Evolutionary conservation across 805 yeast species (phyloP), one percentile per base, ranked within the genome.

Genomic region (Zygoascus biomembranicola): DNA sequence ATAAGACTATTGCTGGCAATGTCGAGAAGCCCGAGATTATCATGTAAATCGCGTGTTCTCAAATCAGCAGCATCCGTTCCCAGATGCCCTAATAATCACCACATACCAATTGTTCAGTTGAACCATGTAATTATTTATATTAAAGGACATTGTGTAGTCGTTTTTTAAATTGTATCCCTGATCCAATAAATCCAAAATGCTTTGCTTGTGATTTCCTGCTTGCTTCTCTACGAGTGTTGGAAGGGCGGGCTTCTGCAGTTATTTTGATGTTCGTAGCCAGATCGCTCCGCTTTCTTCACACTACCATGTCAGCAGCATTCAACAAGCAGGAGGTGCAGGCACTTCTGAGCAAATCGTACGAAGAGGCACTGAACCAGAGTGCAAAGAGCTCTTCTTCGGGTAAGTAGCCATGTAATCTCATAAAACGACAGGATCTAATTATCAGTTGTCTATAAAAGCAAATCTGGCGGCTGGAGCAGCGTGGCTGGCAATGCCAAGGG

Each of bases 11-110:
- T 73, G 85, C 96, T 60, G 80, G 90, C 62, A 94, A 94, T 73
- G 96, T 94, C 72, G 98, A 95, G 81, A 84, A 86, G 75, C 98
- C 96, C 70, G 86, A 96, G 67, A 94, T 94, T 79, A 94, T 94
- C 76, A 94, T 94, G 99, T 94, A 80, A 64, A 18, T 3, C 28
- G 28, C 28, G 28, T 6, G 16, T 31, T 13, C 11, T 20, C n/a
- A 14, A 4, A 19, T n/a, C 45, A 43, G 47, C 28, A 23, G 28
- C 28, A 23, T 23, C 28, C 6, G 6, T 23, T 23, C 6, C 6
- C 28, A 23, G 28, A 23, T 23, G 28, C 6, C 6, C 6, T 23
- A 23, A 23, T 23, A 23, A 23, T 23, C 28, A 23, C 28, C 28
- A 35, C 16, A 35, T 35, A 35, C 39, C 39, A 13, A 35, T 35